Evolutionary conservation across 306 rosid genomes (phyloP).

Genomic region (Ormosia emarginata): DNA sequence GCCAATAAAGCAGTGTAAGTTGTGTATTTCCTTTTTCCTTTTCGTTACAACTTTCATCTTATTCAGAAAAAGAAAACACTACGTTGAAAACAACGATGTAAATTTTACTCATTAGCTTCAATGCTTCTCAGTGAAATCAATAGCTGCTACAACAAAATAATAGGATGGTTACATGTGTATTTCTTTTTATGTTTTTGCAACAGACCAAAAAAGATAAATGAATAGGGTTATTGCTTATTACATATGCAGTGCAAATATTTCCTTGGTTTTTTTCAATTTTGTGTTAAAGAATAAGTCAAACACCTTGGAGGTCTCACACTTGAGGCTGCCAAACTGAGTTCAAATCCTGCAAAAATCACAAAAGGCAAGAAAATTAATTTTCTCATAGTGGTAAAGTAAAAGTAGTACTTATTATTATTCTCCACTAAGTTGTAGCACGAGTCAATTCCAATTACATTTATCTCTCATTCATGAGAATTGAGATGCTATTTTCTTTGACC

Average conservation of each 20-base stretch:
- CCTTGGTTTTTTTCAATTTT: neutral
- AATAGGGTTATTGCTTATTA: neutral
- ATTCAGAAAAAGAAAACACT: neutral
- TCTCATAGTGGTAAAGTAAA: neutral
- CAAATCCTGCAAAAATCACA: slow-evolving; percentile 39
- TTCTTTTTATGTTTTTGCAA: slow-evolving; percentile 9
- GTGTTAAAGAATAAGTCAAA: neutral
- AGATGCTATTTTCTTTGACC: slow-evolving; percentile 4
- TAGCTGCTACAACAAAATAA: slow-evolving; percentile 4
- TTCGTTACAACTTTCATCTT: neutral
- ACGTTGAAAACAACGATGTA: neutral
- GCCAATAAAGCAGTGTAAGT: slow-evolving; percentile 8
- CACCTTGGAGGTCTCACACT: neutral
- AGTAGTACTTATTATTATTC: neutral
- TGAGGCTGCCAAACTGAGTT: slow-evolving; percentile 14
- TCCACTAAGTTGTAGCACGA: neutral
- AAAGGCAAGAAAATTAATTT: neutral
- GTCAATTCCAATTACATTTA: slow-evolving; percentile 5
- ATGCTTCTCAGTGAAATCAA: slow-evolving; percentile 19
- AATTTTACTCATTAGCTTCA: neutral
- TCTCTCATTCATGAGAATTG: slow-evolving; percentile 10
- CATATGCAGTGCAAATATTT: neutral
- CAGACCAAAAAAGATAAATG: neutral
- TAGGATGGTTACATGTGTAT: slow-evolving; percentile 24
- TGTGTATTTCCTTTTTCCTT: slow-evolving; percentile 6